Conservation (phyloP, 2,329 filamentous ascomycete genomes). For the Cladosporium phlei region DNA sequence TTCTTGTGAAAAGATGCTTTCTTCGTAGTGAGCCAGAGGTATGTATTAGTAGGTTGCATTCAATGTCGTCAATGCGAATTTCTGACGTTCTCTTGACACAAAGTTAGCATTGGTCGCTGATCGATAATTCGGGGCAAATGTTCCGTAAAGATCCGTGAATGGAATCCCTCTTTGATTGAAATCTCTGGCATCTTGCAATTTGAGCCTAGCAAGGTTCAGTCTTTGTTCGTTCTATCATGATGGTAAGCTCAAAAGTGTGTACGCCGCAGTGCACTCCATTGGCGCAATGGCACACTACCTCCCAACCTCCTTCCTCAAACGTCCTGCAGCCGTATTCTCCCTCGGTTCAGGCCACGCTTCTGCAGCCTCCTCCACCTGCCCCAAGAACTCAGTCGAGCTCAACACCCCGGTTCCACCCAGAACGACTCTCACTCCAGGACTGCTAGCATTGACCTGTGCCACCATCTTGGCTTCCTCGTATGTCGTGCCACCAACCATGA, state of each 20-base stretch:
- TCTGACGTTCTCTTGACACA: too few species aligned
- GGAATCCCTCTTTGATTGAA: too few species aligned
- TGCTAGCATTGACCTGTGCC: conserved; percentile 87
- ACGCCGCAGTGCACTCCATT: background rate
- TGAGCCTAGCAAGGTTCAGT: background rate
- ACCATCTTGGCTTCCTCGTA: conserved; percentile 97
- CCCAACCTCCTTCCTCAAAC: conserved; percentile 58
- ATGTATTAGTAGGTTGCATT: too few species aligned
- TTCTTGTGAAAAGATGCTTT: too few species aligned
- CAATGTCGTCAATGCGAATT: too few species aligned
- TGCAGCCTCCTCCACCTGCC: conserved; percentile 87
- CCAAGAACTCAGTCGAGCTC: conserved; percentile 81
- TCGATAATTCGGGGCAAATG: too few species aligned
- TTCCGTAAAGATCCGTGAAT: too few species aligned
- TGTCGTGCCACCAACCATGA: conserved; percentile 87
- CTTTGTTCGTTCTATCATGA: background rate
- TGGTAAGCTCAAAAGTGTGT: background rate
- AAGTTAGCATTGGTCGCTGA: too few species aligned
- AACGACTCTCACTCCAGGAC: conserved; percentile 82
- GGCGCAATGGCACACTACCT: conserved; percentile 25
- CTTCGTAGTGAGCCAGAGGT: too few species aligned
- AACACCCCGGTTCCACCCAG: conserved; percentile 83
- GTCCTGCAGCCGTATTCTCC: conserved; percentile 55
- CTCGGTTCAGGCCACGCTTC: conserved; percentile 73
- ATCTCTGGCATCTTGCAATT: too few species aligned